These are phyloP conservation scores for Eimeria praecox DNA, from an alignment of 169 alveolate species.

Conservation along the genomic window DNA sequence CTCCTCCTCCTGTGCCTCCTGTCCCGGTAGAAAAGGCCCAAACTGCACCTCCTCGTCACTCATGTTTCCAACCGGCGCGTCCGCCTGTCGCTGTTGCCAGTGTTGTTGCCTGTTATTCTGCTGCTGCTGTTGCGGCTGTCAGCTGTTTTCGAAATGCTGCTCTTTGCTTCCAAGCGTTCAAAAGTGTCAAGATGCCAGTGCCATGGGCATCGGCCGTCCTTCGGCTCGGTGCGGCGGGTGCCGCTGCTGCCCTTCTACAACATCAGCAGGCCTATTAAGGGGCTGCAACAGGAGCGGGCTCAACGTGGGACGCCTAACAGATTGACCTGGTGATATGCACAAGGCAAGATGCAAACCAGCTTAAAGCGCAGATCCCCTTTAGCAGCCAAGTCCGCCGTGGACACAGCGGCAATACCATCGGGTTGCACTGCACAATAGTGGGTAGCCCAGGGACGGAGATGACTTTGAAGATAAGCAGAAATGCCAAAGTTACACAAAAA, in stretches of 20 bases:
- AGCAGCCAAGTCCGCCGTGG: not conserved
- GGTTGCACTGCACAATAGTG: not conserved
- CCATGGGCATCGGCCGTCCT: not conserved
- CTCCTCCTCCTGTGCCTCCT: not conserved
- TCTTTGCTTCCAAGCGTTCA: not conserved
- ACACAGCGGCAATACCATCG: not conserved
- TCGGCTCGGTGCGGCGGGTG: not conserved
- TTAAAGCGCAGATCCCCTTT: not conserved
- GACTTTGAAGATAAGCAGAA: not conserved
- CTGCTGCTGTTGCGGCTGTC: not conserved
- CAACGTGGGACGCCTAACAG: not conserved
- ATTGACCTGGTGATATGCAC: not conserved
- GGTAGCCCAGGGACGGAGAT: not conserved
- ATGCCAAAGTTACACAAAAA: not conserved
- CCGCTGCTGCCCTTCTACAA: not conserved
- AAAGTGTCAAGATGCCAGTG: not conserved
- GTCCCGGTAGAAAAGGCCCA: constrained; percentile 43
- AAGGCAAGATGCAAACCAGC: not conserved
- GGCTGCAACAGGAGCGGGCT: not conserved
- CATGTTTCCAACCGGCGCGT: not conserved
- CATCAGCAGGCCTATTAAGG: not conserved
- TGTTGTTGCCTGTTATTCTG: not conserved
- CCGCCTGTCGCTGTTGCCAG: not conserved
- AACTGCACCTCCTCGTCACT: constrained; percentile 10
- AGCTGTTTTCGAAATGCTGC: not conserved